These are phyloP conservation scores for Baeospora myosura DNA, from an alignment of 1,284 basidiomycete genomes.

Conservation along the genomic window DNA sequence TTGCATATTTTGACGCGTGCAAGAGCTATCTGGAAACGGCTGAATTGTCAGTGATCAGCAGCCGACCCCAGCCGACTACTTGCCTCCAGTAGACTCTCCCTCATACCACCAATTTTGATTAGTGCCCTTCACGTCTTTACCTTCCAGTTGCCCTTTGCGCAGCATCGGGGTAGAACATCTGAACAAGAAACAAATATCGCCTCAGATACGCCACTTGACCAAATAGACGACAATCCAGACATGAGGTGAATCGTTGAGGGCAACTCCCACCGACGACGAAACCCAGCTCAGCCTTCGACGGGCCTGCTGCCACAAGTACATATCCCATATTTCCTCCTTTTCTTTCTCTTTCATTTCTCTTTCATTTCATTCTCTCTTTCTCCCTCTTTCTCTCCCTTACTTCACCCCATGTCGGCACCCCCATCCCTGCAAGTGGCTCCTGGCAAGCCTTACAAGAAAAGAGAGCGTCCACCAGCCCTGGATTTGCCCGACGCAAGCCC, in stretches of 20 bases:
- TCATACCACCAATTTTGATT: no score
- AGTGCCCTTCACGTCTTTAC: no score
- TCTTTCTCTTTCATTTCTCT: slow-evolving; percentile 8
- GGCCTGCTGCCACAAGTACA: not conserved
- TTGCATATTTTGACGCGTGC: no score
- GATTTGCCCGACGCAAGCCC: slow-evolving; percentile 27
- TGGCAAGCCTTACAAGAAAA: slow-evolving; percentile 16
- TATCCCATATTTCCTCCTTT: no score
- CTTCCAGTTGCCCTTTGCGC: no score
- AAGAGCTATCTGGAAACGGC: no score
- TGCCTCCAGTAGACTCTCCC: no score
- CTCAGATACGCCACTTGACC: not conserved
- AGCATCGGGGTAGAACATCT: not conserved
- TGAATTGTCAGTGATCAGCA: no score
- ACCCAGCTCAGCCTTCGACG: slow-evolving; percentile 1
- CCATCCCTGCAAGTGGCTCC: slow-evolving; percentile 24
- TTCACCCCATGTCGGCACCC: slow-evolving; percentile 29
- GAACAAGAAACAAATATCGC: not conserved
- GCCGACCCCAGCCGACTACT: no score
- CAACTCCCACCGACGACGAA: not conserved
- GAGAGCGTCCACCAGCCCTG: slow-evolving; percentile 33
- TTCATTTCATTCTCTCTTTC: slow-evolving; percentile 13
- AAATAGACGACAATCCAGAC: not conserved
- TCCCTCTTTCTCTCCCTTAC: slow-evolving; percentile 16
- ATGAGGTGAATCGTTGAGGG: not conserved